Evolutionary conservation across 768 basidiomycete species (phyloP).

Genomic region (Lyophyllum shimeji): DNA sequence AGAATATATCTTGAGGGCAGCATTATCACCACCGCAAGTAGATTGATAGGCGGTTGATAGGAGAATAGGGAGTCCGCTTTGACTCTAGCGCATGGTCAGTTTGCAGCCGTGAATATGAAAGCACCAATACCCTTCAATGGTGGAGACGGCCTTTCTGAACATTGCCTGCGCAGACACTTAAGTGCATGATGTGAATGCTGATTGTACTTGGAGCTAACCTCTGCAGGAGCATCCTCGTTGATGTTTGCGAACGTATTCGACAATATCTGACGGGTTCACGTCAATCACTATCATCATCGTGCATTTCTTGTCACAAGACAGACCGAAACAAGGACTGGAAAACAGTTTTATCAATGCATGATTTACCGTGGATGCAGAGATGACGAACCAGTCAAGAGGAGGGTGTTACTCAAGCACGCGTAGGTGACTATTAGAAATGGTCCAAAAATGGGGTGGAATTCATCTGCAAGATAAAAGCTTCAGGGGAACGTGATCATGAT

Average conservation of each 20-base stretch:
- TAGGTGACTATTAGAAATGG: conserved; percentile 90
- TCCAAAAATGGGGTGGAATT: conserved; percentile 87
- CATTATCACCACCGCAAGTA: conserved; percentile 84
- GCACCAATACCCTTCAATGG: conserved; percentile 76
- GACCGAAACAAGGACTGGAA: conserved; percentile 75
- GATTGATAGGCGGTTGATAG: conserved; percentile 92
- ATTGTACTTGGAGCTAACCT: conserved; percentile 46
- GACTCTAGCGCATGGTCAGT: conserved; percentile 39
- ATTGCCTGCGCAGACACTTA: conserved; percentile 58
- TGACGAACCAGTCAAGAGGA: conserved; percentile 76
- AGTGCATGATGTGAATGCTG: background rate
- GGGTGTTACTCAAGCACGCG: conserved; percentile 89
- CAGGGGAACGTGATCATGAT: background rate
- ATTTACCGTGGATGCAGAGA: background rate
- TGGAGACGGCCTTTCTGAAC: conserved; percentile 92
- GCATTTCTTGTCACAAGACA: conserved; percentile 20
- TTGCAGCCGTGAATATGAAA: conserved; percentile 15
- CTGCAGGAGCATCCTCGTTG: conserved; percentile 89
- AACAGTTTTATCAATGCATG: conserved; percentile 5
- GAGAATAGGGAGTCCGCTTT: conserved; percentile 92
- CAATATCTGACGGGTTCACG: conserved; percentile 60
- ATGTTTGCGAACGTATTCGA: conserved; percentile 95
- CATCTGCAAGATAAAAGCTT: conserved; percentile 32
- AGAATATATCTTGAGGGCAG: conserved; percentile 84
- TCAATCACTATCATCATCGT: background rate